Base-by-base conservation (phyloP, 139 green algal genomes). In the Chlorella sorokiniana region DNA sequence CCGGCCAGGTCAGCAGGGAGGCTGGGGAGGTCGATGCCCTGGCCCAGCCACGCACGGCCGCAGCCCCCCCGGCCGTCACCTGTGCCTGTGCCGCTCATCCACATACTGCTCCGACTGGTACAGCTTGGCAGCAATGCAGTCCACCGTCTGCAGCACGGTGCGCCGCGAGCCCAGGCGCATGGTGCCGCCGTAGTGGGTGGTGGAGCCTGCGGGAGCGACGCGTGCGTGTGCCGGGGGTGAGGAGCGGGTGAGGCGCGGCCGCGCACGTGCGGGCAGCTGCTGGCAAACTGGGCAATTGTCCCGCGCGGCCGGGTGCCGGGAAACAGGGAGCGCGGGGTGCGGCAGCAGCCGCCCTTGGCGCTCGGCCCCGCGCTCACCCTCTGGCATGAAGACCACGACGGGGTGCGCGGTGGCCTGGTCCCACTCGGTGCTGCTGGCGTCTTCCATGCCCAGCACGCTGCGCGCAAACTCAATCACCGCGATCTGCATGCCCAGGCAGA, bases 401-500 rank as follows among this genome's bases (percentile, higher is more conserved):
- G 96, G 96, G 51, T 94, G 42, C 7, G 88, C 81, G 0, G 93
- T 97, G 31, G 88, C 93, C 10, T 81, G 80, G 14, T 95, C 88
- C 77, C 98, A 97, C 89, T 99, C 97, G 22, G 94, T 95, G 54
- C 65, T 91, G 93, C 98, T 95, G 69, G 97, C 97, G 14, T 95
- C 90, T 23, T 81, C 79, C 45, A 94, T 76, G 37, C 90, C 89
- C 81, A 99, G 83, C 84, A 98, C 93, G 77, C 94, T 96, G 75
- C 97, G 93, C 4, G 94, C 95, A 91, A 97, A 99, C 86, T 99
- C 97, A n/a, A 99, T 96, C 29, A 99, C 96, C 11, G 94, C 96
- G 16, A 96, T 88, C 91, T 98, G 95, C 97, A 99, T 99, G 83
- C 97, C 97, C 63, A 99, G 87, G 93, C 97, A 99, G 86, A 99